Conservation (phyloP, 345 rosid species). For the Camelina neglecta region DNA sequence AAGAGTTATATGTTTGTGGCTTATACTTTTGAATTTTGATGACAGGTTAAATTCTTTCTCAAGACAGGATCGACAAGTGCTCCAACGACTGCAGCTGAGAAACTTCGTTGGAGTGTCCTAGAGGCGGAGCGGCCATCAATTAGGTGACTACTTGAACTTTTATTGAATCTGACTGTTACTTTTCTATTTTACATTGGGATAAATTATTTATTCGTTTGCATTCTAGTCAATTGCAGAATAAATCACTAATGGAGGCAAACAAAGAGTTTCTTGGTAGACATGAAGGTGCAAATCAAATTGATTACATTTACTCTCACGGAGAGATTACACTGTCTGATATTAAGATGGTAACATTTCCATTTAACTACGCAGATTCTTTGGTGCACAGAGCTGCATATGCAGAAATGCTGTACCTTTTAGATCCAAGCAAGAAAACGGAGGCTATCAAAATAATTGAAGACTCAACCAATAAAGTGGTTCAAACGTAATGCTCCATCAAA, state of each 20-base stretch:
- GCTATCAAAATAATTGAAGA: slow-evolving; percentile 83
- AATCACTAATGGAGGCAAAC: slow-evolving; percentile 80
- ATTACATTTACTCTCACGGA: slow-evolving; percentile 2
- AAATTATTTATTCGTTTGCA: slow-evolving; percentile 25
- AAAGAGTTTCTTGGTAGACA: slow-evolving; percentile 72
- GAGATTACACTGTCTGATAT: background rate
- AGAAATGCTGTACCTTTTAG: slow-evolving; percentile 75
- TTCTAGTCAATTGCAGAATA: slow-evolving; percentile 80
- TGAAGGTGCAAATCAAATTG: slow-evolving; percentile 54
- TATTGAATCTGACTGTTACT: slow-evolving; percentile 14
- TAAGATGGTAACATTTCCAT: slow-evolving; percentile 13
- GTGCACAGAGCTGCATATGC: slow-evolving; percentile 95
- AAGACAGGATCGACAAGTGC: slow-evolving; percentile 62
- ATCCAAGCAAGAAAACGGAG: slow-evolving; percentile 68
- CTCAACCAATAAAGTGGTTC: slow-evolving; percentile 59
- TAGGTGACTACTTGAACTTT: slow-evolving; percentile 55
- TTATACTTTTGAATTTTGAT: slow-evolving; percentile 29
- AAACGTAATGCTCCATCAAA: slow-evolving; percentile 52
- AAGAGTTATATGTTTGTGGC: slow-evolving; percentile 1
- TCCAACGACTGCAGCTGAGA: slow-evolving; percentile 72
- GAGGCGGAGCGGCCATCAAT: slow-evolving; percentile 89
- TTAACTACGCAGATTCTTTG: slow-evolving; percentile 66
- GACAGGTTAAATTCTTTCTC: slow-evolving; percentile 87
- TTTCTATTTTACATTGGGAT: slow-evolving; percentile 12
- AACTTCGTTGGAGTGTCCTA: slow-evolving; percentile 86